These are phyloP conservation scores for Acidiella bohemica DNA, from an alignment of 495 filamentous ascomycete species.

Conservation along the genomic window DNA sequence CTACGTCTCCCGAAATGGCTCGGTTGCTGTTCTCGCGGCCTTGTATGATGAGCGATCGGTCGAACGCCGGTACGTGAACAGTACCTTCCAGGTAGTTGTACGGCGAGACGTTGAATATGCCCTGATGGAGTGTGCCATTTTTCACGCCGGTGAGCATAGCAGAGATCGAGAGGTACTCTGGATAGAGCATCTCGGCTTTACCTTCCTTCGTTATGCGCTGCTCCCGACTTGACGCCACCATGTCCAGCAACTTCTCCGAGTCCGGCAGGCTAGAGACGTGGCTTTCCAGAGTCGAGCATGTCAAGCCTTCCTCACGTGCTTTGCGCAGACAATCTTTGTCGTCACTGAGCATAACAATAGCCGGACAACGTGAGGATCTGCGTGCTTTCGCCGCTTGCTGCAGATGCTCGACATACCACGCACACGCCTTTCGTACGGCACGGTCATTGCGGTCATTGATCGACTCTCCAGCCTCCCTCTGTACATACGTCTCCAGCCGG, in stretches of 20 bases:
- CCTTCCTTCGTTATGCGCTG: conserved; percentile 47
- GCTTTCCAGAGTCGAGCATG: conserved; percentile 40
- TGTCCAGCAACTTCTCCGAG: conserved; percentile 74
- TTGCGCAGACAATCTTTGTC: conserved; percentile 78
- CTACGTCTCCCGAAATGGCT: conserved; percentile 76
- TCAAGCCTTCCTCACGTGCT: conserved; percentile 60
- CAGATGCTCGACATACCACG: conserved; percentile 81
- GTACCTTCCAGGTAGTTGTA: conserved; percentile 96
- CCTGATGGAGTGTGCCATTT: conserved; percentile 76
- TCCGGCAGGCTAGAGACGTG: conserved; percentile 79
- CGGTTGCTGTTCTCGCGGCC: conserved; percentile 96
- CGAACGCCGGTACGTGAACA: conserved; percentile 77
- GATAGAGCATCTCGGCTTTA: conserved; percentile 60
- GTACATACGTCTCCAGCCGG: conserved; percentile 75
- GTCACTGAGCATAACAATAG: conserved; percentile 86
- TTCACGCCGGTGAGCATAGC: conserved; percentile 89
- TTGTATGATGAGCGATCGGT: conserved; percentile 71
- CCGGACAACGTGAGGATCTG: conserved; percentile 48
- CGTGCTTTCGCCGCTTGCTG: conserved; percentile 39
- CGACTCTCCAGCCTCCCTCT: conserved; percentile 59
- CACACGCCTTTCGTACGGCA: conserved; percentile 71
- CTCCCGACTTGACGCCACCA: conserved; percentile 71
- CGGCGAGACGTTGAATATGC: conserved; percentile 85
- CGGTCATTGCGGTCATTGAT: conserved; percentile 97
- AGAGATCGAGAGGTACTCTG: conserved; percentile 68